Base-by-base conservation (phyloP, 2,329 filamentous ascomycete species). In the Tolypocladium album region DNA sequence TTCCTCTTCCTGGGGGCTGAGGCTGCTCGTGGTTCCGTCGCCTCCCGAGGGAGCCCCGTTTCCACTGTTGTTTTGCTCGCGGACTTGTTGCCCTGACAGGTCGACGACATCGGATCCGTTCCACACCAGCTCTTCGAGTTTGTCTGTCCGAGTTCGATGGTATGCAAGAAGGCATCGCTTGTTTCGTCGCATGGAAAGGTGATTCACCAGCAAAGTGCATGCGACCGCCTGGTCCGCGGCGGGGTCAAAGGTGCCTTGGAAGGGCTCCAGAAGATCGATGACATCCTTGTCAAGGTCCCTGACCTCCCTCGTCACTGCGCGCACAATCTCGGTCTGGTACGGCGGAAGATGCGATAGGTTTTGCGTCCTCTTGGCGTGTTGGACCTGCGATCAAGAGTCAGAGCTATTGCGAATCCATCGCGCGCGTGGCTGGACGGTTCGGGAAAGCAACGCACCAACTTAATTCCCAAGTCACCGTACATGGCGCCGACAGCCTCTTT, bases 111-210 rank as follows among this genome's bases (percentile, higher is more conserved):
- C 94, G 13, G 87, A 82, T 1, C 93, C 94, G 63, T 85, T 88
- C 94, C 94, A 99, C 62, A 92, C 93, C 70, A 96, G 87, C 71
- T 93, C 89, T 70, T 97, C 94, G 11, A 99, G 80, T 73, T 95
- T 96, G 70, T 97, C 90, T 2, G 90, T 89, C 57, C 94, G 85
- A 22, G 91, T 92, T 39, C 89, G 87, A 72, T 99, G 94, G 71
- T 99, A 99, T 4, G 93, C 92, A 8, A 99, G 83, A 24, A 99
- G 81, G 70, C 94, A 99, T 52, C 94, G 88, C 74, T 99, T 99
- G 74, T 99, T 96, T 59, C 94, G 84, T 56, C 94, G 87, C 89
- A 97, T 97, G 66, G 90, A 92, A 13, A 99, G 79, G 71, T 99
- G 93, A 72, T 97, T 90, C 62, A 97, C 92, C 27, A 99, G 84